phyloP scores from a whole-genome alignment of 495 filamentous ascomycete genomes.

The Penicillium roqueforti region DNA sequence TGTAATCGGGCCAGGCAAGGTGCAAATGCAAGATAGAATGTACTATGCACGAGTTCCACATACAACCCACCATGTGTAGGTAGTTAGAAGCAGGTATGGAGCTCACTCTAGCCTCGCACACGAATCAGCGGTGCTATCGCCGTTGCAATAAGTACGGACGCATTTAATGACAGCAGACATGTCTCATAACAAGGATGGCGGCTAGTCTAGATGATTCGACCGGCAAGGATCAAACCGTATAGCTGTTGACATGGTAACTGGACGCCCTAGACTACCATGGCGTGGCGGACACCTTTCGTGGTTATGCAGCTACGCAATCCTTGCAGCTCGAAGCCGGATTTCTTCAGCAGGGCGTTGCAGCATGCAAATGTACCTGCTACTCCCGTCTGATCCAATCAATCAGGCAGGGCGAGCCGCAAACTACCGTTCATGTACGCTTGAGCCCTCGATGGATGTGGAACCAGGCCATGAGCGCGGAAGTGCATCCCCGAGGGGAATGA shows the following conservation, averaged over 20 bases:
- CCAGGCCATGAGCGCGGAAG: neutral
- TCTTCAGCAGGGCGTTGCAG: neutral
- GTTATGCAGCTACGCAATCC: slow-evolving; percentile 2
- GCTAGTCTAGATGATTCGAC: neutral
- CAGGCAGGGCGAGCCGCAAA: slow-evolving; percentile 14
- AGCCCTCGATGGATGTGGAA: slow-evolving; percentile 1
- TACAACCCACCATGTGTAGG: neutral
- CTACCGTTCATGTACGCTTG: slow-evolving; percentile 25
- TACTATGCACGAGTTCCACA: neutral
- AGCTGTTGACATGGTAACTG: slow-evolving; percentile 2
- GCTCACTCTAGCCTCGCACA: neutral
- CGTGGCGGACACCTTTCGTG: neutral
- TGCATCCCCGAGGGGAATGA: neutral
- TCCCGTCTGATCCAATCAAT: neutral
- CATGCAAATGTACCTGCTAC: slow-evolving; percentile 2
- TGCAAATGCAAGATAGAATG: neutral
- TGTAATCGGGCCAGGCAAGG: slow-evolving; percentile 4
- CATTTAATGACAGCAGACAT: neutral
- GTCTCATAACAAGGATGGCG: slow-evolving; percentile 2
- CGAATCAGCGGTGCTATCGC: neutral
- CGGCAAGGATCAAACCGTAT: slow-evolving; percentile 2
- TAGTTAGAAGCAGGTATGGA: neutral
- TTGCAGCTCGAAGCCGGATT: slow-evolving; percentile 1
- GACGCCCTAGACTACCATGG: neutral
- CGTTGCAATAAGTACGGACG: neutral